These are phyloP conservation scores for Phyllostachys edulis DNA, from an alignment of 176 grass and related monocot species.

Conservation along the genomic window DNA sequence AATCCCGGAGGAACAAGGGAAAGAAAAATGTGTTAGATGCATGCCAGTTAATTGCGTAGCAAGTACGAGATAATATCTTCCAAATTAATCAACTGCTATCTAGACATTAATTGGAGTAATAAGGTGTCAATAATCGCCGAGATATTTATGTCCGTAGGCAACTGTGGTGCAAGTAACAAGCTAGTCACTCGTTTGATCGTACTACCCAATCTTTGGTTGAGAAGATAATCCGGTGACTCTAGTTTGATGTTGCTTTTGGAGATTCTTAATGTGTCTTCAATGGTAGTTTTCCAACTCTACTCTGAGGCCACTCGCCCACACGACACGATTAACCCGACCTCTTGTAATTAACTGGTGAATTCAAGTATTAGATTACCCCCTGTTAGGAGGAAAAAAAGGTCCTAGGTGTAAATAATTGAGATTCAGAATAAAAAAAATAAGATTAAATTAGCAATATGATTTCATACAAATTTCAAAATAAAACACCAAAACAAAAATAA, in stretches of 20 bases:
- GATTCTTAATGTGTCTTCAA: not conserved
- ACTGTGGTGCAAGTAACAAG: slow-evolving; percentile 1
- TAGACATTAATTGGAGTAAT: not conserved
- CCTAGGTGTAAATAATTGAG: not conserved
- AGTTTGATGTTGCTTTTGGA: not conserved
- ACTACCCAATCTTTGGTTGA: not conserved
- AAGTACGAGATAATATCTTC: not conserved
- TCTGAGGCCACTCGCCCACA: not conserved
- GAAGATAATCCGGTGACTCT: not conserved
- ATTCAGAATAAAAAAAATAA: no score
- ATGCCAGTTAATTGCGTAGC: not conserved
- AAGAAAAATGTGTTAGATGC: not conserved
- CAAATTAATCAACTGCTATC: not conserved
- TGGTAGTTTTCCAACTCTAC: not conserved
- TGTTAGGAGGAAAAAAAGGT: not conserved
- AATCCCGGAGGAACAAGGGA: not conserved
- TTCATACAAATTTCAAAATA: no score
- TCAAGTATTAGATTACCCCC: not conserved
- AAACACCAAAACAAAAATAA: no score
- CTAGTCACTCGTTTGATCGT: not conserved
- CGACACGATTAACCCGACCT: not conserved
- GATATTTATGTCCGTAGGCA: not conserved
- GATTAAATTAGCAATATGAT: no score
- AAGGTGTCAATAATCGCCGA: not conserved
- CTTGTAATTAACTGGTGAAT: not conserved